Conservation (phyloP, 2,329 filamentous ascomycete genomes). For the Penicillium verrucosum region DNA sequence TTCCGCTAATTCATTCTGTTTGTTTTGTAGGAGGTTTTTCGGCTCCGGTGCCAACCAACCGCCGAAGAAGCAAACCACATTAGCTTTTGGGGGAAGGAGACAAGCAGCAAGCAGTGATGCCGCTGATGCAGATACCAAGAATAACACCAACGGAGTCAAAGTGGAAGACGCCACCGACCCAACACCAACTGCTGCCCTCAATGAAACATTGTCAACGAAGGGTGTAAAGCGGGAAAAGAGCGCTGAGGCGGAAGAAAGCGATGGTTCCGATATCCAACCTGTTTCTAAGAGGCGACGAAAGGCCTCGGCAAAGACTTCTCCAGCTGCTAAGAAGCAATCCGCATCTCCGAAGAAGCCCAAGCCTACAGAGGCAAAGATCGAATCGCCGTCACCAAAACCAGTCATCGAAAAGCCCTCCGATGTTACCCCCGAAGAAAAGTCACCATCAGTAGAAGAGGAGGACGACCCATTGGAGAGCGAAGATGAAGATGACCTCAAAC, state of each 20-base stretch:
- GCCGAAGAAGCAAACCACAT: slow-evolving; percentile 70
- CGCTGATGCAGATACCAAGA: slow-evolving; percentile 23
- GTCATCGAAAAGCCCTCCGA: slow-evolving; percentile 44
- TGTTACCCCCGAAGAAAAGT: slow-evolving; percentile 37
- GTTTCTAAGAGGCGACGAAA: slow-evolving; percentile 53
- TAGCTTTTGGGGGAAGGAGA: slow-evolving; percentile 67
- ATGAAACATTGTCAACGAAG: slow-evolving; percentile 18
- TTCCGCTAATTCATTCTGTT: slow-evolving; percentile 6
- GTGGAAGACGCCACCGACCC: slow-evolving; percentile 13
- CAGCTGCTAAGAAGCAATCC: slow-evolving; percentile 20
- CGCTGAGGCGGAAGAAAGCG: slow-evolving; percentile 43
- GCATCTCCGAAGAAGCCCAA: slow-evolving; percentile 21
- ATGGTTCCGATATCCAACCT: slow-evolving; percentile 59
- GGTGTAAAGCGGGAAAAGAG: slow-evolving; percentile 40
- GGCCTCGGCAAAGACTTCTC: slow-evolving; percentile 38
- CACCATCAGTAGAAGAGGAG: slow-evolving; percentile 37
- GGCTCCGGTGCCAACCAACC: slow-evolving; percentile 59
- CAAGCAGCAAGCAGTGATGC: slow-evolving; percentile 33
- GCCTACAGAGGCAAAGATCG: slow-evolving; percentile 15
- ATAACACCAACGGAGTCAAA: slow-evolving; percentile 12
- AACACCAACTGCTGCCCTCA: slow-evolving; percentile 6
- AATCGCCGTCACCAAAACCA: slow-evolving; percentile 23
- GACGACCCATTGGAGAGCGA: slow-evolving; percentile 46
- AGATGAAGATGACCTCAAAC: slow-evolving; percentile 61
- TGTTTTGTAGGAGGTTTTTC: slow-evolving; percentile 73